Percentiles rank a stretch among this genome's conserved stretches.
Evolutionary conservation across 192 early-diverging fungal species (phyloP).

Genomic region (Phycomyces nitens): DNA sequence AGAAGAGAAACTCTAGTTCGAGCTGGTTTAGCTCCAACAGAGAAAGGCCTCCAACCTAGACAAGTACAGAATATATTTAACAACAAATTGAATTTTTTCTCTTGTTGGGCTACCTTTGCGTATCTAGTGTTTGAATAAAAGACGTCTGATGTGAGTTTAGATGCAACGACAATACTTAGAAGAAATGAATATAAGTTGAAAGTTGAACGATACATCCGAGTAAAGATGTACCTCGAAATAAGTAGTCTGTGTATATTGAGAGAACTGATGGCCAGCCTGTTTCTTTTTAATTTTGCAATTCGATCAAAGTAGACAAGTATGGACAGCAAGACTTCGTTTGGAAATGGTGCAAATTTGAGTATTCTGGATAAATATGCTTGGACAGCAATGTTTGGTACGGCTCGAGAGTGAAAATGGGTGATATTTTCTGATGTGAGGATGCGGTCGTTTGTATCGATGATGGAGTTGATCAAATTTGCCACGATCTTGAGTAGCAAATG

Average conservation of each 20-base stretch:
- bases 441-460: slow-evolving; percentile 48
- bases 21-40: slow-evolving; percentile 68
- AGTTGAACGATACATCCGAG: no score
- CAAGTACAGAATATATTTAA: background rate
- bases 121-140: background rate
- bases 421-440: slow-evolving; percentile 25
- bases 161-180: slow-evolving; percentile 8
- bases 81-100: background rate
- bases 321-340: slow-evolving; percentile 63
- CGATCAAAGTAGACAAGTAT: slow-evolving; percentile 75
- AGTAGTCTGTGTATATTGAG: slow-evolving; percentile 69
- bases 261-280: slow-evolving; percentile 57
- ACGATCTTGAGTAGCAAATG: slow-evolving; percentile 45
- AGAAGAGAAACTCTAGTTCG: slow-evolving; percentile 72
- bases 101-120: no score
- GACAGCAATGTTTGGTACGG: slow-evolving; percentile 63
- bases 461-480: slow-evolving; percentile 46
- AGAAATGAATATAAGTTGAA: background rate
- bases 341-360: slow-evolving; percentile 63
- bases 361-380: slow-evolving; percentile 64
- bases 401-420: slow-evolving; percentile 70
- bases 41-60: slow-evolving; percentile 69
- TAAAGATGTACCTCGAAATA: slow-evolving; percentile 29
- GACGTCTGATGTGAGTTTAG: background rate
- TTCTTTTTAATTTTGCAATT: slow-evolving; percentile 46